Evolutionary conservation across 2,329 filamentous ascomycete genomes (phyloP), one percentile per base, ranked within the genome.

Genomic region (Colletotrichum eremochloae): DNA sequence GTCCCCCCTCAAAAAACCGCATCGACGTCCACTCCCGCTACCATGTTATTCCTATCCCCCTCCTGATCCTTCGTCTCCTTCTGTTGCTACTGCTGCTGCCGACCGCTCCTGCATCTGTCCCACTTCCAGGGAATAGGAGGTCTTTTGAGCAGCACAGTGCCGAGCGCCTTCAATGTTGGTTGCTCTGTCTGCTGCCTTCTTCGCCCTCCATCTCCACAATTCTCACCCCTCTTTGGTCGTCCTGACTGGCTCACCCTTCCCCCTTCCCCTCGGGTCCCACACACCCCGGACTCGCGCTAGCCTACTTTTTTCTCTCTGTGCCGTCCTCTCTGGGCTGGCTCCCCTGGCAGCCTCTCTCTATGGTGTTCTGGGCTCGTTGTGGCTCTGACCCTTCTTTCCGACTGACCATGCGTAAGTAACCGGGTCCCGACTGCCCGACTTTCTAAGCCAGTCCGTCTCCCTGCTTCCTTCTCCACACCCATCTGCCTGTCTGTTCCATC

Each of bases 161-260:
- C n/a, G 15, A 11, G 11, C 18, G 48, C 33, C 42, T 52, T 52
- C 33, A 42, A 24, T 52, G 38, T 31, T 42, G 50, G 57, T 56
- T 44, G n/a, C n/a, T n/a, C 29, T 50, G 24, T 38, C 58, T 62
- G 72, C 74, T 73, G 73, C 72, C 71, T 73, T 73, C 71, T 74
- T 76, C 75, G 77, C 76, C 78, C 77, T 75, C 67, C 75, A 74
- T 75, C 76, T 76, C 75, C 76, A 78, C 75, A 69, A 69, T 75
- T 75, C 68, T 72, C 74, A 40, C 33, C 61, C 29, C 40, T 63
- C 56, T 53, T 53, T 31, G 50, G 42, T 31, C 46, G 56, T 31
- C 67, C 67, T 73, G 52, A 70, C 63, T 74, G 69, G 75, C 74
- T 74, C 73, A 74, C 42, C 42, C 40, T 42, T 18, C 40, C 9